Percentiles rank a stretch among this genome's conserved stretches.
Conservation (phyloP, 805 yeast genomes). For the Phaffomyces thermotolerans region DNA sequence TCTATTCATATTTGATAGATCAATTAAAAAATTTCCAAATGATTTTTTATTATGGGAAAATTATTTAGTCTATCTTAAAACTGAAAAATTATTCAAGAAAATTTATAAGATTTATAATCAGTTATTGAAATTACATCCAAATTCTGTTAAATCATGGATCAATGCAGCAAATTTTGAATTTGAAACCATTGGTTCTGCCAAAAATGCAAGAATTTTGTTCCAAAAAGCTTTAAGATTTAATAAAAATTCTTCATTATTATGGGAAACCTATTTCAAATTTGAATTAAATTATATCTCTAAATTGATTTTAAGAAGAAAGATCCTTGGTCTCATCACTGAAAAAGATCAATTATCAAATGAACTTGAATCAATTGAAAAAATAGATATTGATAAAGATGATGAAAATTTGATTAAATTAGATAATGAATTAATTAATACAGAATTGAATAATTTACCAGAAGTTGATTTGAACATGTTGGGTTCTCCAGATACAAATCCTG, state of each 20-base stretch:
- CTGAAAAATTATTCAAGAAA: constrained; percentile 60
- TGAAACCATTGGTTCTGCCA: constrained; percentile 80
- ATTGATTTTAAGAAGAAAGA: constrained; percentile 73
- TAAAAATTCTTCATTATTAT: constrained; percentile 59
- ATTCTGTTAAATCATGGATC: constrained; percentile 85
- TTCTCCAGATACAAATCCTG: constrained; percentile 76
- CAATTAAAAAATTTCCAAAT: constrained; percentile 70
- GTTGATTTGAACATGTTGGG: constrained; percentile 83
- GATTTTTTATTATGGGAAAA: constrained; percentile 72
- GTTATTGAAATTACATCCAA: constrained; percentile 82
- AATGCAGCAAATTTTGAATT: constrained; percentile 92
- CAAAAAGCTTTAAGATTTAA: constrained; percentile 84
- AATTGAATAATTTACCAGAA: constrained; percentile 73
- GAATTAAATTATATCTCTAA: constrained; percentile 84
- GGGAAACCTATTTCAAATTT: constrained; percentile 83
- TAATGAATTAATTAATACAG: constrained; percentile 51
- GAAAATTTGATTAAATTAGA: constrained; percentile 37
- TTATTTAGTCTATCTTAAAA: constrained; percentile 62
- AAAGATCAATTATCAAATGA: constrained; percentile 53
- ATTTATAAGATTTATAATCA: constrained; percentile 72
- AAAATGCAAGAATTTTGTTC: constrained; percentile 79
- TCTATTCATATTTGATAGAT: constrained; percentile 76
- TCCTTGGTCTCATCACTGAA: constrained; percentile 71
- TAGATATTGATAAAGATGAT: constrained; percentile 31
- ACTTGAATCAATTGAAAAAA: constrained; percentile 25